Percentiles rank a stretch among this genome's conserved stretches.
Evolutionary conservation across 768 basidiomycete species (phyloP).

Genomic region (Coprinellus micaceus): DNA sequence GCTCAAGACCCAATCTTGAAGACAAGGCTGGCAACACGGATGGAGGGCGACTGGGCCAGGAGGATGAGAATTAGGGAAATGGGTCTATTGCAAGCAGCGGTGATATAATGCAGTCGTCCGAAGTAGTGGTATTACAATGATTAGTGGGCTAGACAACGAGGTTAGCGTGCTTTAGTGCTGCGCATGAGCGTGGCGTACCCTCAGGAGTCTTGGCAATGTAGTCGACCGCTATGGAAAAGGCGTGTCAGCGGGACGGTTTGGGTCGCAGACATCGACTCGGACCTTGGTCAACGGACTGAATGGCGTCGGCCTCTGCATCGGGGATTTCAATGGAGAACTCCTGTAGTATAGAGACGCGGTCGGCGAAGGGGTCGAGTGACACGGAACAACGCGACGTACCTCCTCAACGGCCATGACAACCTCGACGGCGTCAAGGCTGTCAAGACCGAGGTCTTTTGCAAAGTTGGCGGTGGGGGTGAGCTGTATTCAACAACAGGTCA

Average conservation of each 20-base stretch:
- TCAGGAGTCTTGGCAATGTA: conserved; percentile 93
- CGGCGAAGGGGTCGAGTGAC: not conserved
- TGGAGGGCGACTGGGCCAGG: too few relatives aligned
- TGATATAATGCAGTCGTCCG: not conserved
- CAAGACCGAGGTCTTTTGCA: conserved; percentile 80
- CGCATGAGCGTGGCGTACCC: conserved; percentile 40
- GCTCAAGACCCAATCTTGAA: too few relatives aligned
- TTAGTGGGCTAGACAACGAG: not conserved
- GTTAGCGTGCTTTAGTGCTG: not conserved
- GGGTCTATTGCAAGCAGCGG: not conserved
- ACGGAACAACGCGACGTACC: conserved; percentile 32
- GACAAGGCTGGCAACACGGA: too few relatives aligned
- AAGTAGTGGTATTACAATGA: not conserved
- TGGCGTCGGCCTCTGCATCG: conserved; percentile 92
- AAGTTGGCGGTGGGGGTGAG: conserved; percentile 65
- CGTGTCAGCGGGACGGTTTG: conserved; percentile 15
- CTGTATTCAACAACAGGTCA: conserved; percentile 34
- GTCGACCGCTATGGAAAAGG: conserved; percentile 68
- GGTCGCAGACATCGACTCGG: conserved; percentile 20
- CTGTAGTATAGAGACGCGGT: too few relatives aligned
- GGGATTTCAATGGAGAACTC: conserved; percentile 98
- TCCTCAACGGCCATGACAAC: conserved; percentile 99
- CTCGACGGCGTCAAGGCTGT: conserved; percentile 96
- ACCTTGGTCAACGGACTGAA: conserved; percentile 91
- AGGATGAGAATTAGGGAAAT: not conserved